Conservation (phyloP, 2,329 filamentous ascomycete species). For the Ascochyta lentis region DNA sequence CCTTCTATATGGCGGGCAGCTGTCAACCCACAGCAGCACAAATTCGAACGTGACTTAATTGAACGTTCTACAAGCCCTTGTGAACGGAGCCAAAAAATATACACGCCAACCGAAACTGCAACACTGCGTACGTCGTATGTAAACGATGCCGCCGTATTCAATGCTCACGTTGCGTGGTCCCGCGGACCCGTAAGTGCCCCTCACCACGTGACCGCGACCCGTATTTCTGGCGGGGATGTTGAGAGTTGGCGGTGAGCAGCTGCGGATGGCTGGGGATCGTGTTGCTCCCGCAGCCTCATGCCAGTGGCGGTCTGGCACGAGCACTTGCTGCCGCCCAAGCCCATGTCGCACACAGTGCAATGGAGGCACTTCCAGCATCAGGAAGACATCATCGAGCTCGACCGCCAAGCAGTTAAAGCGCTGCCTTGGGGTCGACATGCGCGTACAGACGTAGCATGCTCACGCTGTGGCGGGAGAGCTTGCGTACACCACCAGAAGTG, state of each 20-base stretch:
- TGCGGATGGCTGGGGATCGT: constrained; percentile 41
- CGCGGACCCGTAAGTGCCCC: constrained; percentile 31
- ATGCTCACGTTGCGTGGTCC: constrained; percentile 13
- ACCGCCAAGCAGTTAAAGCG: constrained; percentile 34
- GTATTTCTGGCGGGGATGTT: constrained; percentile 22
- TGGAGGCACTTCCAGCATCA: constrained; percentile 19
- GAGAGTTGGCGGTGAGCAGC: constrained; percentile 46
- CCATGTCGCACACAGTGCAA: constrained; percentile 29
- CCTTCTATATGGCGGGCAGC: constrained; percentile 28
- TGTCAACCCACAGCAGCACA: constrained; percentile 12
- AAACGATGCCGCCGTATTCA: not conserved
- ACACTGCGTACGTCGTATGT: not conserved
- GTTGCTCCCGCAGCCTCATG: constrained; percentile 21
- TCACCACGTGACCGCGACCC: constrained; percentile 39
- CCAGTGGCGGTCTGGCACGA: constrained; percentile 27
- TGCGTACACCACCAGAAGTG: constrained; percentile 36
- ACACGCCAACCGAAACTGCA: not conserved
- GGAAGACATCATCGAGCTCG: not conserved
- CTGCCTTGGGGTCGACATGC: constrained; percentile 37
- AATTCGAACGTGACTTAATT: not conserved
- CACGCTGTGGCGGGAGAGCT: constrained; percentile 44
- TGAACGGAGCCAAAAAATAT: not conserved
- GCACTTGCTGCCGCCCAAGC: constrained; percentile 23
- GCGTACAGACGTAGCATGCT: constrained; percentile 26
- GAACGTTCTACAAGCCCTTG: not conserved